phyloP scores from a whole-genome alignment of 2,329 filamentous ascomycete species.

The Pseudogymnoascus sp. region DNA sequence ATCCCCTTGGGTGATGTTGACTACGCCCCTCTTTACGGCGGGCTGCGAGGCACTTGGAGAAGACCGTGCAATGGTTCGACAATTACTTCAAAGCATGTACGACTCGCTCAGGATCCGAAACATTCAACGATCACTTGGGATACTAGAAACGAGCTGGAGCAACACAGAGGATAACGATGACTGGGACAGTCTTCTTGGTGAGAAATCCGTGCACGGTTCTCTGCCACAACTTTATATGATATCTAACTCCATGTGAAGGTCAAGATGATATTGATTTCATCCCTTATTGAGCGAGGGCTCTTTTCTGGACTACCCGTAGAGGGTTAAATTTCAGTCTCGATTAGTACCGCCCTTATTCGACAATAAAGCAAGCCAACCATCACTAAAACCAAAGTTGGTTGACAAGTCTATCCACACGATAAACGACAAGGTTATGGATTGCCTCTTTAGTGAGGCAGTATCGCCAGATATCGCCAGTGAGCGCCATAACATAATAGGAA shows the following conservation, averaged over 20 bases:
- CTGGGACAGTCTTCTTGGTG: slow-evolving; percentile 37
- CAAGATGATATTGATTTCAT: slow-evolving; percentile 18
- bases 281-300: slow-evolving; percentile 15
- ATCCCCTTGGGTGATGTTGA: slow-evolving; percentile 38
- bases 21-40: slow-evolving; percentile 39
- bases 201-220: not conserved
- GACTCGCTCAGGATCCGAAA: slow-evolving; percentile 37
- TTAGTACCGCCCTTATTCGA: not conserved
- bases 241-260: slow-evolving; percentile 12
- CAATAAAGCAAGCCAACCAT: not conserved
- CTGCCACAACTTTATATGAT: not conserved
- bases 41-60: slow-evolving; percentile 36
- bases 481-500: not conserved
- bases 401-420: not conserved
- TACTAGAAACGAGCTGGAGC: slow-evolving; percentile 35
- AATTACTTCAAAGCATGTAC: slow-evolving; percentile 32
- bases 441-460: not conserved
- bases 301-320: not conserved
- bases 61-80: slow-evolving; percentile 32
- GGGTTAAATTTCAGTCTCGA: not conserved
- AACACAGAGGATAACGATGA: slow-evolving; percentile 30
- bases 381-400: not conserved
- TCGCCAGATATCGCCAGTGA: not conserved
- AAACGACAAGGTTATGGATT: not conserved
- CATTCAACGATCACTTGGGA: slow-evolving; percentile 36